Conservation (phyloP, 202 grass and related monocot species). For the Miscanthus sacchariflorus region DNA sequence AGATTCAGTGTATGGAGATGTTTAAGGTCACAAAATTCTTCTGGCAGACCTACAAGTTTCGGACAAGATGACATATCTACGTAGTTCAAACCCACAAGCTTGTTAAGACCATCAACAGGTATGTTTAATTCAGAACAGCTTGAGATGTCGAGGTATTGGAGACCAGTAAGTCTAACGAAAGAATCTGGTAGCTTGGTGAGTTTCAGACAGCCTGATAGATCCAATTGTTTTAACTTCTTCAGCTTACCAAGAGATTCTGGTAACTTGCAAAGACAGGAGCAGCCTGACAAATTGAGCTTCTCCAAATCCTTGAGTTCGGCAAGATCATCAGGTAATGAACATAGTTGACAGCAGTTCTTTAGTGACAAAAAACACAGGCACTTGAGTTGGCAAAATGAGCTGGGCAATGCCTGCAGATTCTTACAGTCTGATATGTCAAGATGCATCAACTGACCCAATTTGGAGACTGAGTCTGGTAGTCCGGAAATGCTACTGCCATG, state of each 20-base stretch:
- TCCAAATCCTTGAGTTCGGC: slow-evolving; percentile 3
- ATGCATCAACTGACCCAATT: slow-evolving; percentile 22
- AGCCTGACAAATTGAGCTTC: slow-evolving; percentile 27
- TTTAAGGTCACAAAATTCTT: slow-evolving; percentile 28
- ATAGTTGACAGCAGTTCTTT: background rate
- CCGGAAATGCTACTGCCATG: slow-evolving; percentile 3
- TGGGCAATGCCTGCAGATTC: slow-evolving; percentile 1
- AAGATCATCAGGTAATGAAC: slow-evolving; percentile 25
- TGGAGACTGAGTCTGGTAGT: slow-evolving; percentile 10
- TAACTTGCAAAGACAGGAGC: background rate
- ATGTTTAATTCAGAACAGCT: slow-evolving; percentile 4
- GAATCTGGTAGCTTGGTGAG: background rate
- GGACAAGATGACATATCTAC: background rate
- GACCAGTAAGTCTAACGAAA: background rate
- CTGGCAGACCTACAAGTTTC: background rate
- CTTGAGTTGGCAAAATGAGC: background rate
- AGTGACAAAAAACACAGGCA: background rate
- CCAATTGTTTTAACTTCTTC: background rate
- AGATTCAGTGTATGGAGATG: slow-evolving; percentile 25
- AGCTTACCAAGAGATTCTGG: slow-evolving; percentile 1
- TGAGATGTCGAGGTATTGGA: slow-evolving; percentile 12
- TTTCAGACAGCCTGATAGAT: slow-evolving; percentile 30
- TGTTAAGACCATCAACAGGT: background rate
- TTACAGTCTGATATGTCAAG: slow-evolving; percentile 6
- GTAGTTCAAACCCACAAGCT: background rate